These are phyloP conservation scores for Cucurbita pepo DNA, from an alignment of 306 rosid genomes.

Conservation along the genomic window DNA sequence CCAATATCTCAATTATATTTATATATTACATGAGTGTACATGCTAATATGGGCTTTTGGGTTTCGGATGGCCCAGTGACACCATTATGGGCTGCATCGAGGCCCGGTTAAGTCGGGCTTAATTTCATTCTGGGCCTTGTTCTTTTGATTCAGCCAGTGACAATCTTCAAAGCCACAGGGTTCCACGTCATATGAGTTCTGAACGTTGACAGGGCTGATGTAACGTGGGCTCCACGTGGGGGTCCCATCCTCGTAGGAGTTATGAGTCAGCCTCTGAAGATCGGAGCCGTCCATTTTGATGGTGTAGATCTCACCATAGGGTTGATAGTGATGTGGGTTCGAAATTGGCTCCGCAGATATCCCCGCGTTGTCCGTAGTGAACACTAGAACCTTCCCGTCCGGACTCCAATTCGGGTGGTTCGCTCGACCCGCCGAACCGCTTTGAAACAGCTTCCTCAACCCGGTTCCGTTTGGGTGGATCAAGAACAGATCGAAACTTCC, in stretches of 20 bases:
- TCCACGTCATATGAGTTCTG: slow-evolving; percentile 23
- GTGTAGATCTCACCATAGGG: slow-evolving; percentile 79
- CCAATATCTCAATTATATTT: background rate
- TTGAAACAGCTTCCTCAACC: slow-evolving; percentile 39
- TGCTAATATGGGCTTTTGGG: background rate
- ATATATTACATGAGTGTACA: background rate
- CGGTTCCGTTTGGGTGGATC: slow-evolving; percentile 72
- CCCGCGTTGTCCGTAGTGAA: slow-evolving; percentile 65
- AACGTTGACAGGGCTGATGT: slow-evolving; percentile 31
- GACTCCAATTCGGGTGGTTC: slow-evolving; percentile 65
- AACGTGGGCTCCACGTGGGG: slow-evolving; percentile 45
- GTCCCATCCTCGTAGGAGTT: slow-evolving; percentile 81
- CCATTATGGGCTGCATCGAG: slow-evolving; percentile 16
- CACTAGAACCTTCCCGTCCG: slow-evolving; percentile 44
- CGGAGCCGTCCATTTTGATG: slow-evolving; percentile 57
- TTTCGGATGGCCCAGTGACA: background rate
- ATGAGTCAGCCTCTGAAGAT: slow-evolving; percentile 44
- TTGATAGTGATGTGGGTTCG: slow-evolving; percentile 63
- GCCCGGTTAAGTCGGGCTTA: background rate
- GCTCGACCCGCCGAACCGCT: slow-evolving; percentile 63
- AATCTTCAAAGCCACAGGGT: slow-evolving; percentile 46
- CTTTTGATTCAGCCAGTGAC: slow-evolving; percentile 47
- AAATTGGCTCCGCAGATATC: slow-evolving; percentile 76
- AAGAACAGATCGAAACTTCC: slow-evolving; percentile 51
- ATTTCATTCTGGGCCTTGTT: slow-evolving; percentile 7